phyloP scores from a whole-genome alignment of 2,329 filamentous ascomycete genomes.

The Botrytis squamosa region DNA sequence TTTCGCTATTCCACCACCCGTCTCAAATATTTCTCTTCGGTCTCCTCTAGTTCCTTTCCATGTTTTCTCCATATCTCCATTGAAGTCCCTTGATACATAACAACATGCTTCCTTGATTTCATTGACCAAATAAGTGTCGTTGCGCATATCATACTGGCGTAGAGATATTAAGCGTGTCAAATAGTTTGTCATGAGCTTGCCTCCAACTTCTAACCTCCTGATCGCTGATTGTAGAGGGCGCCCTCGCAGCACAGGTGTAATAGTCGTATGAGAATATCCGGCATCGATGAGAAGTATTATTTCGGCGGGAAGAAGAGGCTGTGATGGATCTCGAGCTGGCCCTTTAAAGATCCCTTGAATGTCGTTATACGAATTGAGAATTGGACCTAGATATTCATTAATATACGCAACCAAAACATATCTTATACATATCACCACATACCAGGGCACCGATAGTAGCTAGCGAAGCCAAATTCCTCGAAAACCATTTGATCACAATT shows the following conservation, averaged over 20 bases:
- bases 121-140: constrained; percentile 90
- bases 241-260: constrained; percentile 82
- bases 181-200: constrained; percentile 91
- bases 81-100: constrained; percentile 78
- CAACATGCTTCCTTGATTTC: constrained; percentile 92
- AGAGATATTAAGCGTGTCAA: constrained; percentile 85
- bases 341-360: constrained; percentile 67
- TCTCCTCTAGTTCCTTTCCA: constrained; percentile 76
- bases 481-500: constrained; percentile 97
- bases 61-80: constrained; percentile 71
- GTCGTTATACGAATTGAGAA: constrained; percentile 81
- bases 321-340: constrained; percentile 47
- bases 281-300: constrained; percentile 86
- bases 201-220: constrained; percentile 83
- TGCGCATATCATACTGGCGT: constrained; percentile 92
- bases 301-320: constrained; percentile 62
- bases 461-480: constrained; percentile 91
- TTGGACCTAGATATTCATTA: constrained; percentile 53
- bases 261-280: constrained; percentile 88
- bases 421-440: constrained; percentile 30
- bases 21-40: constrained; percentile 49
- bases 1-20: constrained; percentile 63
- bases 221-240: constrained; percentile 77
- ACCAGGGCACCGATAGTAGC: constrained; percentile 77
- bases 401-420: constrained; percentile 11